Evolutionary conservation across 495 filamentous ascomycete species (phyloP), one percentile per base, ranked within the genome.

Genomic region (Bathelium albidoporum): DNA sequence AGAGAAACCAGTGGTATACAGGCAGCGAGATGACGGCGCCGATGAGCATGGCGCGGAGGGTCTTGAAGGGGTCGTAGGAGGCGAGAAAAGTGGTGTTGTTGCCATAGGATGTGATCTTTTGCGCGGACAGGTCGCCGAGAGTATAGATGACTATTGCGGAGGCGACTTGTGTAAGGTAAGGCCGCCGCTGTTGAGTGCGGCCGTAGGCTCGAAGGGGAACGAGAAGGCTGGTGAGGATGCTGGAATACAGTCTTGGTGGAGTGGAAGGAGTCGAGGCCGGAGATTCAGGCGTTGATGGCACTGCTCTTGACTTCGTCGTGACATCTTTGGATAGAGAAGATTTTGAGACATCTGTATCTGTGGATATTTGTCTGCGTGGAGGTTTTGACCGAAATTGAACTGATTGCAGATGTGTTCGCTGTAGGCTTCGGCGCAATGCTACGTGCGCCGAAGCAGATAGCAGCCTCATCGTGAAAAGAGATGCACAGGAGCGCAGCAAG

Each of bases 1-100:
- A 95, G 66, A 90, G 78, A 76, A 95, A 94, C 89, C 91, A 97
- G 41, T 84, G 79, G 74, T 91, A 96, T 59, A 80, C 81, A 12
- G 92, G 92, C 62, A 95, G 88, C 49, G 87, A 85, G 59, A 80
- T 80, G 60, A 85, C 78, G 1, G 78, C 80, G 9, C 91, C 90
- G 67, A 96, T 90, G 14, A 82, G 70, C 73, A 95, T 68, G 64
- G 90, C 85, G 60, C 91, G 77, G 59, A 81, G 72, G 12, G 89
- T 94, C 62, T 89, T 79, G 63, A 73, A 77, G 10, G 87, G 83
- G 68, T 90, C 87, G 70, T 94, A 93, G 64, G 22, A 49, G 32
- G 62, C 59, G 9, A 14, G 10, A 18, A 69, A 26, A 18, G 65
- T 43, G 16, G 1, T 62, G 0, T n/a, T 2, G 16, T 52, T 58